phyloP scores from a whole-genome alignment of 176 grass and related monocot genomes.

The Cenchrus fungigraminus region DNA sequence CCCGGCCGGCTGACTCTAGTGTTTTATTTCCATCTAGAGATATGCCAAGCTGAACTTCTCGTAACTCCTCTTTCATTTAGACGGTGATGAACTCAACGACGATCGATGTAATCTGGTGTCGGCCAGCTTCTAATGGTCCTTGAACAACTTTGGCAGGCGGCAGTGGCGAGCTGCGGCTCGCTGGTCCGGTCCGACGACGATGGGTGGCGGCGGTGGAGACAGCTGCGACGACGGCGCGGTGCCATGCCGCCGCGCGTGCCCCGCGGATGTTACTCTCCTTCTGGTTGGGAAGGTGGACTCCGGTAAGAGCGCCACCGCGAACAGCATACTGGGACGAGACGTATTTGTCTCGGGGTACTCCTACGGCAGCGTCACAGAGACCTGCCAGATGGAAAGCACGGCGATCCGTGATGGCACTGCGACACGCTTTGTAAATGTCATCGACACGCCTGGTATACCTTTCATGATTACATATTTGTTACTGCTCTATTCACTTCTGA shows the following conservation, averaged over 20 bases:
- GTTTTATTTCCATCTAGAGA: too few species aligned
- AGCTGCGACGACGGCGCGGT: not conserved
- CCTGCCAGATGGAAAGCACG: constrained; percentile 44
- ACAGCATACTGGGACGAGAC: constrained; percentile 42
- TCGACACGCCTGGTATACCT: constrained; percentile 54
- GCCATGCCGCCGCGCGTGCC: not conserved
- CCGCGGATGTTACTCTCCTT: constrained; percentile 21
- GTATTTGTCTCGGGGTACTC: constrained; percentile 14
- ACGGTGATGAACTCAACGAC: too few species aligned
- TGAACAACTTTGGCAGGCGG: not conserved
- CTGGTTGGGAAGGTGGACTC: constrained; percentile 53
- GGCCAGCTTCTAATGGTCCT: too few species aligned
- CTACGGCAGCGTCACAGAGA: constrained; percentile 24
- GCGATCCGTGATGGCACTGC: constrained; percentile 11
- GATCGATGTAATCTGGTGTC: not conserved
- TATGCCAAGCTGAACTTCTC: too few species aligned
- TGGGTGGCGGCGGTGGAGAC: not conserved
- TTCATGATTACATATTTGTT: not conserved
- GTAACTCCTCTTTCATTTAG: too few species aligned
- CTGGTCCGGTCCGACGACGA: too few species aligned
- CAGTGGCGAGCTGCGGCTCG: too few species aligned
- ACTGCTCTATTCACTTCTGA: too few species aligned
- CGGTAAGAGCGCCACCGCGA: constrained; percentile 57
- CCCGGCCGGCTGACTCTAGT: too few species aligned
- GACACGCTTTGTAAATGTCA: constrained; percentile 45